A percentile compares a stretch with the other conserved stretches of the same genome.
Conservation (phyloP, 768 basidiomycete genomes). For the Naganishia vaughanmartiniae region DNA sequence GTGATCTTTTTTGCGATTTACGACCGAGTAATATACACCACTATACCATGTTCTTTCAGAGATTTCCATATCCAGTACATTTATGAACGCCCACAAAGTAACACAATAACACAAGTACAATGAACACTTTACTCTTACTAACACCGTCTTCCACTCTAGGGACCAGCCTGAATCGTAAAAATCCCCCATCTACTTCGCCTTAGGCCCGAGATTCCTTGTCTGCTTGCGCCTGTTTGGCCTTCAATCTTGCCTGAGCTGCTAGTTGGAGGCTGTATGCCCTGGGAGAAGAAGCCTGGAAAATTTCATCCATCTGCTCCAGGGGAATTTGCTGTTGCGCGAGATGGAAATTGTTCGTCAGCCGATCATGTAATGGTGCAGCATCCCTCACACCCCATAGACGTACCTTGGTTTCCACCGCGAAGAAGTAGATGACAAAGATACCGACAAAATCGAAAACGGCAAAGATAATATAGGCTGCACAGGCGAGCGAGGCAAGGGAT, state of each 20-base stretch:
- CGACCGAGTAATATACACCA: too few relatives aligned
- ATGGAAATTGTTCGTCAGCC: background rate
- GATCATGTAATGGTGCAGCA: background rate
- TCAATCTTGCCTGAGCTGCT: conserved; percentile 12
- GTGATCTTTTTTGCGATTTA: too few relatives aligned
- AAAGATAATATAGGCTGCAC: conserved; percentile 24
- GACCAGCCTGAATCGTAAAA: background rate
- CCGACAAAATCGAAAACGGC: conserved; percentile 55
- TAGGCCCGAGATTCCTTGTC: background rate
- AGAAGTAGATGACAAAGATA: conserved; percentile 57
- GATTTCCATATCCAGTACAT: too few relatives aligned
- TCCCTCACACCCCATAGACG: too few relatives aligned
- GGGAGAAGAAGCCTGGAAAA: background rate
- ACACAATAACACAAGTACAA: too few relatives aligned
- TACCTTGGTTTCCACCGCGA: conserved; percentile 59
- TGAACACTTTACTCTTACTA: too few relatives aligned
- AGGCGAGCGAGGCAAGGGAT: background rate
- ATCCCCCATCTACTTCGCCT: background rate
- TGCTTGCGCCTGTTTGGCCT: conserved; percentile 6
- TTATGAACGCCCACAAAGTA: too few relatives aligned
- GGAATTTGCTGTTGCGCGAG: background rate
- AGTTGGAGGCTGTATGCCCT: conserved; percentile 16
- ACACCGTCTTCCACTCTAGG: background rate
- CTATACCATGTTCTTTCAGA: too few relatives aligned
- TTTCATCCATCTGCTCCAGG: conserved; percentile 13